Evolutionary conservation across 331 rosid genomes (phyloP).

Genomic region (Malus hybrid): DNA sequence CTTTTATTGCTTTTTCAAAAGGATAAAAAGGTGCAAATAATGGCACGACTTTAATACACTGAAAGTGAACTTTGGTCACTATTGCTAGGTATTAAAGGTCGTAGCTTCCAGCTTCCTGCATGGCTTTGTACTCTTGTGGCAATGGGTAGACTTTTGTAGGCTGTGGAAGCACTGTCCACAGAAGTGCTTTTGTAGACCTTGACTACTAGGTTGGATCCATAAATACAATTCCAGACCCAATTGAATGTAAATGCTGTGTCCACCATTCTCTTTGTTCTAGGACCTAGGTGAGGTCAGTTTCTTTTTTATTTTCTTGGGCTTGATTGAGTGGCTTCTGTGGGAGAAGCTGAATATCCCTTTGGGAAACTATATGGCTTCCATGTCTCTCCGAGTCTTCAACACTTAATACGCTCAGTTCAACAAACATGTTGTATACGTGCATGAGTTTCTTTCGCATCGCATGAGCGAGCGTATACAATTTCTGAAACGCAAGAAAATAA

Average conservation of each 20-base stretch:
- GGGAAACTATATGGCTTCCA: neutral
- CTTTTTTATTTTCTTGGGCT: neutral
- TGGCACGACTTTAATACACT: constrained; percentile 1
- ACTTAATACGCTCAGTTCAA: no score
- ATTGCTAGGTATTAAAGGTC: neutral
- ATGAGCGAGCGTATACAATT: neutral
- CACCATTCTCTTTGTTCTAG: neutral
- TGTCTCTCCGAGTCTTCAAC: neutral
- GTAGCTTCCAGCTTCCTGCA: neutral
- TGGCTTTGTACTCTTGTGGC: neutral
- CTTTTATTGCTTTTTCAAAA: neutral
- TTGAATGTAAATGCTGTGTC: neutral
- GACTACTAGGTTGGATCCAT: neutral
- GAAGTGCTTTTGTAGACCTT: neutral
- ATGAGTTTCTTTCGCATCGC: neutral
- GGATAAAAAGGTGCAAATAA: neutral
- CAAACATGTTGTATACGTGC: no score
- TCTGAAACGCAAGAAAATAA: no score
- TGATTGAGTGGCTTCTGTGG: neutral
- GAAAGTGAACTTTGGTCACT: neutral
- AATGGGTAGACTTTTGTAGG: neutral
- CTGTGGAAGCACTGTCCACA: neutral
- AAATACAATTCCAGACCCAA: neutral
- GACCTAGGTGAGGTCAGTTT: neutral
- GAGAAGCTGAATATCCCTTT: neutral